Evolutionary conservation across 331 rosid species (phyloP).

Genomic region (Malus hybrid): DNA sequence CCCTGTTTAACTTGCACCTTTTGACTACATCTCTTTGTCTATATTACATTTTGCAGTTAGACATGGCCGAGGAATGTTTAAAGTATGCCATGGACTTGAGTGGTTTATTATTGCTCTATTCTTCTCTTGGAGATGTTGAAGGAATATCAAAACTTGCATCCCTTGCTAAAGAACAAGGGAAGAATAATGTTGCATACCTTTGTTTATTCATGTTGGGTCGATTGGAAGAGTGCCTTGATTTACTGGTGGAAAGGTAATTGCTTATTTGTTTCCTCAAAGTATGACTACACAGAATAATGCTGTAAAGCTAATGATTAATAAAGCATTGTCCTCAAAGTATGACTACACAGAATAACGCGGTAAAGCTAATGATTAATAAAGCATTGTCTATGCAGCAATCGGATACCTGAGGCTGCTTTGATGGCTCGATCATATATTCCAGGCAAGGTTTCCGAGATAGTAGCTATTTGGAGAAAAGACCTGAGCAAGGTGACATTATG

Average conservation of each 20-base stretch:
- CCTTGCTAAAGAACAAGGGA: conserved; percentile 97
- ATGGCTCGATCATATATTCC: conserved; percentile 99
- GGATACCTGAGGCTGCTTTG: conserved; percentile 99
- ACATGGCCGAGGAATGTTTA: conserved; percentile 97
- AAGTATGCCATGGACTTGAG: conserved; percentile 91
- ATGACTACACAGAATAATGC: neutral
- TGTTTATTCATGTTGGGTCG: conserved; percentile 95
- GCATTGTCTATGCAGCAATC: conserved; percentile 45
- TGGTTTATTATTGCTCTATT: conserved; percentile 87
- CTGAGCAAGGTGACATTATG: conserved; percentile 64
- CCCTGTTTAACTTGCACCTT: neutral
- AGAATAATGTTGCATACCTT: conserved; percentile 95
- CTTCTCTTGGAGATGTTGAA: conserved; percentile 97
- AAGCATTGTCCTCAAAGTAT: conserved; percentile 12
- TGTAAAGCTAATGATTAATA: conserved; percentile 1
- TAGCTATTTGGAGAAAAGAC: conserved; percentile 95
- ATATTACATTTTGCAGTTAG: conserved; percentile 59
- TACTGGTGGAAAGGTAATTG: conserved; percentile 84
- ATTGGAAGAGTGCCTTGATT: conserved; percentile 94
- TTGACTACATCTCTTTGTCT: conserved; percentile 20
- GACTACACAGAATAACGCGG: too few relatives aligned
- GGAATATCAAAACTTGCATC: conserved; percentile 79
- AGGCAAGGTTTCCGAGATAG: conserved; percentile 95
- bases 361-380: too few relatives aligned
- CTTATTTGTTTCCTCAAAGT: neutral